phyloP scores from a whole-genome alignment of 2,329 filamentous ascomycete genomes.

The Ophiostoma triangulosporum region DNA sequence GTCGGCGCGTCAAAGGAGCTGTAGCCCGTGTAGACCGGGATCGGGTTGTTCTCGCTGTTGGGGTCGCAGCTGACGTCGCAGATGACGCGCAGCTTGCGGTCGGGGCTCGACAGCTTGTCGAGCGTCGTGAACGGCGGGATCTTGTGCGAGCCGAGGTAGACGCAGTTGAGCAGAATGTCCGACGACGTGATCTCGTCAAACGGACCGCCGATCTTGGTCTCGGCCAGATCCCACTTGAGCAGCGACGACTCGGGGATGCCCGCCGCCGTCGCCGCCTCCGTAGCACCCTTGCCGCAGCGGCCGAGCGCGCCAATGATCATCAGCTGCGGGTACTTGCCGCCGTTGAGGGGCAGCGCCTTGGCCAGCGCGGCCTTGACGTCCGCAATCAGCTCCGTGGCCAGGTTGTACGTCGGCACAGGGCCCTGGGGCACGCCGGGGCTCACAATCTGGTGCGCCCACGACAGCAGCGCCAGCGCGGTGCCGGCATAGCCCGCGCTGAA shows the following conservation, averaged over 20 bases:
- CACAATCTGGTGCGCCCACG: slow-evolving; percentile 71
- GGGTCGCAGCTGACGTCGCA: slow-evolving; percentile 70
- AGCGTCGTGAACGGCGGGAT: slow-evolving; percentile 72
- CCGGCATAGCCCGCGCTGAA: slow-evolving; percentile 67
- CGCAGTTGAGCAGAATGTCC: slow-evolving; percentile 76
- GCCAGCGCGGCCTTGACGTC: slow-evolving; percentile 62
- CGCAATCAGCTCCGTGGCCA: slow-evolving; percentile 47
- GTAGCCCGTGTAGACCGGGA: slow-evolving; percentile 72
- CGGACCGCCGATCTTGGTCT: slow-evolving; percentile 64
- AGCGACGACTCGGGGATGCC: slow-evolving; percentile 60
- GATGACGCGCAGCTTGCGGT: slow-evolving; percentile 64
- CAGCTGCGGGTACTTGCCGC: slow-evolving; percentile 54
- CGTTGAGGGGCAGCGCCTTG: slow-evolving; percentile 43
- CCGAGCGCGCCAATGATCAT: slow-evolving; percentile 78
- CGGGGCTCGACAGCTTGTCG: slow-evolving; percentile 51
- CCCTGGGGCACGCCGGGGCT: slow-evolving; percentile 25
- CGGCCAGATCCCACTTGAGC: slow-evolving; percentile 57
- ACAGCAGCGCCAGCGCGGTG: slow-evolving; percentile 60
- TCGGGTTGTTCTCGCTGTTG: slow-evolving; percentile 46
- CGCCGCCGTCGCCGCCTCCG: slow-evolving; percentile 62
- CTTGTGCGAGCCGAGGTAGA: slow-evolving; percentile 55
- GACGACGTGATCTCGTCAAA: slow-evolving; percentile 65
- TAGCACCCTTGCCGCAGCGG: slow-evolving; percentile 72
- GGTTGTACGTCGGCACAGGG: slow-evolving; percentile 6
- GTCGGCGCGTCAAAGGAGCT: slow-evolving; percentile 87